Percentiles rank a stretch among this genome's conserved stretches.
phyloP scores from a whole-genome alignment of 73 alveolate genomes.

The Paramecium sexaurelia region DNA sequence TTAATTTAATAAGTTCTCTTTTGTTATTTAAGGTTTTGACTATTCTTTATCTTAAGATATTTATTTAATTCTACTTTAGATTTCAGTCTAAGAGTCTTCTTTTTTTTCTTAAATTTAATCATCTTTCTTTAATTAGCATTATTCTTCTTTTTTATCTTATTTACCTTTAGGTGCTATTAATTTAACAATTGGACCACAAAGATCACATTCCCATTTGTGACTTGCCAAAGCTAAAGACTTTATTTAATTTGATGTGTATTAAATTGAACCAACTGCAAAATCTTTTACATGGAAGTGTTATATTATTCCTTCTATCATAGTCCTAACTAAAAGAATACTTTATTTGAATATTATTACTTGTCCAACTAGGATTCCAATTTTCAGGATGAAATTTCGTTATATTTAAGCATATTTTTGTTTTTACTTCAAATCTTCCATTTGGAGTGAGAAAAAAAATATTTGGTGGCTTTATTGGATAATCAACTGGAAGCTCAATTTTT shows the following conservation, averaged over 20 bases:
- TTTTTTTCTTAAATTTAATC: background rate
- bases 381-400: slow-evolving; percentile 94
- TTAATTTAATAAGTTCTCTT: background rate
- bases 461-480: slow-evolving; percentile 96
- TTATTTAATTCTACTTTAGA: background rate
- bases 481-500: slow-evolving; percentile 85
- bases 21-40: background rate
- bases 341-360: slow-evolving; percentile 52
- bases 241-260: slow-evolving; percentile 76
- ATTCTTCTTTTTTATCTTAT: background rate
- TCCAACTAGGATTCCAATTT: slow-evolving; percentile 98
- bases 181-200: slow-evolving; percentile 77
- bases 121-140: background rate
- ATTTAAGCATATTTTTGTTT: slow-evolving; percentile 87
- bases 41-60: background rate
- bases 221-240: slow-evolving; percentile 80
- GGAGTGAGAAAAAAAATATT: slow-evolving; percentile 88
- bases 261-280: slow-evolving; percentile 88
- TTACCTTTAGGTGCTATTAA: background rate
- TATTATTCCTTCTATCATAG: slow-evolving; percentile 85
- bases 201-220: slow-evolving; percentile 81
- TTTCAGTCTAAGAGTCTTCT: background rate
- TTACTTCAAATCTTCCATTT: slow-evolving; percentile 88
- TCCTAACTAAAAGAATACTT: slow-evolving; percentile 67
- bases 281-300: slow-evolving; percentile 89